Evolutionary conservation across 345 rosid species (phyloP), one percentile per base, ranked within the genome.

Genomic region (Psidium guajava): DNA sequence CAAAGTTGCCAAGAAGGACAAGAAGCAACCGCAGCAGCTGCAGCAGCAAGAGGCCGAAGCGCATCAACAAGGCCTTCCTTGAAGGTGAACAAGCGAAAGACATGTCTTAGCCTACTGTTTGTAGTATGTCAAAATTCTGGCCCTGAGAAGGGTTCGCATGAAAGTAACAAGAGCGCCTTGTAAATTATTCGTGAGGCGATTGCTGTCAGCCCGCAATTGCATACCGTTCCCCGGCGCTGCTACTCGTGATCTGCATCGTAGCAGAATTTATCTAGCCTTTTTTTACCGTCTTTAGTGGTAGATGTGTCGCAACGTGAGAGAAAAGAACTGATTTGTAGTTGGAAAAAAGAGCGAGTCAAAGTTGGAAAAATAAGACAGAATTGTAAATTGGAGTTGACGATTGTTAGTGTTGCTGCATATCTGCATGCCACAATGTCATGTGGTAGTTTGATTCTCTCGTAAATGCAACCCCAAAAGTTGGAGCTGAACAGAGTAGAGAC

Each of bases 1-100:
- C 0, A 94, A 91, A 84, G 74, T 85, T 10, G 87, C 24, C 28
- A 92, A 87, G 85, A 88, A 87, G 80, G 87, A 86, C 83, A 86
- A 89, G 49, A 86, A 86, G 52, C 59, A 52, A 28, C 84, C 54
- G 50, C 44, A 42, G 28, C 85, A 12, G 44, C 11, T 3, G 49
- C 84, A 57, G 42, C 6, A 18, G 8, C 58, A 36, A 82, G 58
- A 82, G 57, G 42, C 57, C 40, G 83, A 82, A 82, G 3, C 25
- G 24, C 44, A 27, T 24, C 54, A 81, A 53, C 58, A 27, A 6
- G 44, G 84, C 22, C 55, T 6, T 22, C 84, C 84, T 20, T 82
- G 84, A 82, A 16, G 42, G 47, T 82, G 61, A 18, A 24, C 10
- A 8, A 18, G 83, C 16, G 47, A 36, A 69, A 36, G 77, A 69